These are phyloP conservation scores for Corylus americana DNA, from an alignment of 306 rosid species.

Conservation along the genomic window DNA sequence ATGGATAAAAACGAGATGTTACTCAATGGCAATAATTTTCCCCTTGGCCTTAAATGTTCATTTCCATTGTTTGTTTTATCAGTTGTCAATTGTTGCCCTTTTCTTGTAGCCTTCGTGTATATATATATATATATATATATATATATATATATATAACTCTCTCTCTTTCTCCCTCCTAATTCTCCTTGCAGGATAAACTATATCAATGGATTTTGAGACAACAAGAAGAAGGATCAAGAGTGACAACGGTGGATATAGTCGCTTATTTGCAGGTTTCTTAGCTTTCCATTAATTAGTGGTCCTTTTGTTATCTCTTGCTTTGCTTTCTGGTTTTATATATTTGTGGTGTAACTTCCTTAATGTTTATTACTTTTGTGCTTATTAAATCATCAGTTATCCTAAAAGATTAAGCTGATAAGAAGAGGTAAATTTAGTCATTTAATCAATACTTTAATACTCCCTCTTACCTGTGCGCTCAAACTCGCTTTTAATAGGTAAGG, in stretches of 20 bases:
- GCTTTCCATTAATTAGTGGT: neutral
- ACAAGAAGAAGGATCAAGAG: slow-evolving; percentile 64
- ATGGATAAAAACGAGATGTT: neutral
- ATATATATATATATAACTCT: neutral
- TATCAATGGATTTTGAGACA: slow-evolving; percentile 70
- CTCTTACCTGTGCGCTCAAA: no score
- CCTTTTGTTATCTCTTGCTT: neutral
- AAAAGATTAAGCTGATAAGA: no score
- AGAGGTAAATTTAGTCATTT: no score
- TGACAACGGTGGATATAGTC: slow-evolving; percentile 47
- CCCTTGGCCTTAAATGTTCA: neutral
- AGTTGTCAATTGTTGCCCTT: neutral
- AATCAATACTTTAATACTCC: no score
- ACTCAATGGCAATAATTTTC: neutral
- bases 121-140: neutral
- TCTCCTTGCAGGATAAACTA: slow-evolving; percentile 50
- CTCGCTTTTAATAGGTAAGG: no score
- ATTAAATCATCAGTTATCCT: no score
- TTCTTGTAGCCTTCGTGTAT: neutral
- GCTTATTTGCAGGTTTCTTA: slow-evolving; percentile 55
- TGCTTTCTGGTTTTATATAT: neutral
- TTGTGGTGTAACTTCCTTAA: slow-evolving; percentile 1
- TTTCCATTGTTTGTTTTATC: neutral
- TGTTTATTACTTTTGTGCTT: neutral
- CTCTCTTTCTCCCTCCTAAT: neutral